These are phyloP conservation scores for Claviceps sorghi DNA, from an alignment of 2,329 filamentous ascomycete species.

Conservation along the genomic window DNA sequence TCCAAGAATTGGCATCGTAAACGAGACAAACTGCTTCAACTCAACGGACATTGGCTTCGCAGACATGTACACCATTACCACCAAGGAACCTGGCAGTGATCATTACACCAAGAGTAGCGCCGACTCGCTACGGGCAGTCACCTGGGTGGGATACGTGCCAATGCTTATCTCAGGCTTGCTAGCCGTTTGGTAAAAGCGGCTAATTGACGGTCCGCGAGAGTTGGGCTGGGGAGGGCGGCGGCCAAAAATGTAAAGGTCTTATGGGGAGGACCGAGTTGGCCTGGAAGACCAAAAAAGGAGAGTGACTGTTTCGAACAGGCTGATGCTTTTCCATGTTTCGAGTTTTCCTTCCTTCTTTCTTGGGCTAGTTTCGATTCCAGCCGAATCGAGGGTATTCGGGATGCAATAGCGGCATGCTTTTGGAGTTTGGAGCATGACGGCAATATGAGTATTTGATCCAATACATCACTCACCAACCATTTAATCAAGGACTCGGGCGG, in stretches of 20 bases:
- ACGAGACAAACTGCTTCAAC: constrained; percentile 77
- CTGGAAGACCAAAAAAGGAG: neutral
- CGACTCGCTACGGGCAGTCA: constrained; percentile 8
- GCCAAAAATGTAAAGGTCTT: neutral
- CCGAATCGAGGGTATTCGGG: neutral
- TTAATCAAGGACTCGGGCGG: neutral
- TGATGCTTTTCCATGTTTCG: neutral
- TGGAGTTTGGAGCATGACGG: neutral
- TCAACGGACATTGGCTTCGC: constrained; percentile 63
- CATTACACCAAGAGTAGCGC: constrained; percentile 18
- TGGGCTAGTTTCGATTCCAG: neutral
- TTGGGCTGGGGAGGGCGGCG: neutral
- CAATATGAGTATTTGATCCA: neutral
- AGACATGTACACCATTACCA: constrained; percentile 56
- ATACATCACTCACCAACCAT: neutral
- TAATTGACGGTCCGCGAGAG: neutral
- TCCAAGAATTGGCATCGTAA: constrained; percentile 52
- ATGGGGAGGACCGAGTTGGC: neutral
- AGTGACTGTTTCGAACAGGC: neutral
- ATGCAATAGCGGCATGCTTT: neutral
- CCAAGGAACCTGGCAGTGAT: constrained; percentile 25
- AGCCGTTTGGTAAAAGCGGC: constrained; percentile 19
- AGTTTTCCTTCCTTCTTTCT: neutral
- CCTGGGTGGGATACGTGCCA: constrained; percentile 28
- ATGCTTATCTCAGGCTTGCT: constrained; percentile 24